Evolutionary conservation across 208 protist genomes (phyloP), one percentile per base, ranked within the genome.

Genomic region (Herpetomonas tarakana): DNA sequence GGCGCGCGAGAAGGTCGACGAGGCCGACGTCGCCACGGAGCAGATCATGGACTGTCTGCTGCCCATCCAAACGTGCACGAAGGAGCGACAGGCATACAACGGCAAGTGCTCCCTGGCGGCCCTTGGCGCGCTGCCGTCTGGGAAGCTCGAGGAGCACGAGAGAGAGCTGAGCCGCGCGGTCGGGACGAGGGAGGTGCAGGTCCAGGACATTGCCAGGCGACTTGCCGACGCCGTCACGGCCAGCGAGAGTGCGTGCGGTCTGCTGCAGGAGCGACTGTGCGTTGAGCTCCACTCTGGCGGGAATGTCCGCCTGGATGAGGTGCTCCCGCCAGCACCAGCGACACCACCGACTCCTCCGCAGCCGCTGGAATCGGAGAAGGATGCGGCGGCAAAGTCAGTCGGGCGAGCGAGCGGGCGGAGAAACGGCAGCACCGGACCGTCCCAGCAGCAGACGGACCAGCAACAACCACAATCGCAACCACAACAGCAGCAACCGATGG

Each of bases 241-340:
- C 6, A 47, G 62, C 3, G 18, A 41, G 1, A 35, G 19, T 12
- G 64, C 52, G 60, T 81, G 69, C 35, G 54, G 46, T 68, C 69
- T 81, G 73, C 45, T 91, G 25, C 60, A 63, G 58, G 78, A 86
- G 46, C 69, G 88, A 27, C 56, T 97, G 2, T 59, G 79, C 19
- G 35, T 96, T 51, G 93, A 97, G 66, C 68, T 97, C 9, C 58
- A 93, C 54, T 94, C 91, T 2, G 92, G 88, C 52, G 93, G 93
- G 25, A 97, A 95, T 59, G 81, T 97, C 22, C 79, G 90, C 4
- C 62, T 97, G 1, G 93, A 97, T 55, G 82, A 91, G 39, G 71
- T 89, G 18, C 27, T 19, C 25, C 9, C 44, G 9, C 19, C 44
- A 4, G 44, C 19, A 49, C 44, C 44, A 22, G 6, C 44, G 9